Percentiles rank a stretch among this genome's conserved stretches.
Conservation (phyloP, 805 yeast species). For the Geotrichum ghanense region DNA sequence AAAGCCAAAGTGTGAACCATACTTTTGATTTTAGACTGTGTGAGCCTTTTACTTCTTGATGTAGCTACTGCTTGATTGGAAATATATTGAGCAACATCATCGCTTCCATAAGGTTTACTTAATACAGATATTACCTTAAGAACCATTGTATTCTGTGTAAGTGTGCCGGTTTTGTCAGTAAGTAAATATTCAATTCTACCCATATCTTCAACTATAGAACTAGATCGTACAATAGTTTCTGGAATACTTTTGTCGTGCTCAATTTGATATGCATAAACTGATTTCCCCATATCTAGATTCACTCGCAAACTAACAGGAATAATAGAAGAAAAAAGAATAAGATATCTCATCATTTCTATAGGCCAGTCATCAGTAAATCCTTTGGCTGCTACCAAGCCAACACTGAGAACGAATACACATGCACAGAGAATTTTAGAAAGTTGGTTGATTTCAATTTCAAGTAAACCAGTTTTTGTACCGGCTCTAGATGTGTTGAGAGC, state of each 20-base stretch:
- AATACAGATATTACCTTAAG: constrained; percentile 88
- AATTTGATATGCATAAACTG: constrained; percentile 91
- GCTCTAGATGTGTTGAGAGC: constrained; percentile 84
- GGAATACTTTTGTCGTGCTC: constrained; percentile 80
- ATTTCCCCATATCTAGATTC: constrained; percentile 86
- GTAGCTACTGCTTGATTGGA: constrained; percentile 16
- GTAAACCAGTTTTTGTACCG: constrained; percentile 78
- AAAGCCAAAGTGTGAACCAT: constrained; percentile 71
- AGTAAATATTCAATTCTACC: constrained; percentile 90
- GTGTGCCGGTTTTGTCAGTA: constrained; percentile 93
- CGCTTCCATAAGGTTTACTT: constrained; percentile 82
- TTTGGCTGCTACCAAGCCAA: constrained; percentile 66
- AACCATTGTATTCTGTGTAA: constrained; percentile 97
- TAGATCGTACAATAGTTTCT: constrained; percentile 86
- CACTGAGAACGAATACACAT: constrained; percentile 69
- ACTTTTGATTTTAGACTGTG: constrained; percentile 67
- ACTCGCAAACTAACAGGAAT: constrained; percentile 95
- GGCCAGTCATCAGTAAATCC: constrained; percentile 73
- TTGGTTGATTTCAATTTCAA: constrained; percentile 86
- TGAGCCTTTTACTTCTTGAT: constrained; percentile 45
- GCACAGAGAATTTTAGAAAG: constrained; percentile 81
- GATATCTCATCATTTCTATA: constrained; percentile 80
- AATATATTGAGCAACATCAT: constrained; percentile 70
- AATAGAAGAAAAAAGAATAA: constrained; percentile 86
- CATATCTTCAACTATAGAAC: constrained; percentile 95